Evolutionary conservation across 345 rosid species (phyloP).

Genomic region (Heritiera littoralis): DNA sequence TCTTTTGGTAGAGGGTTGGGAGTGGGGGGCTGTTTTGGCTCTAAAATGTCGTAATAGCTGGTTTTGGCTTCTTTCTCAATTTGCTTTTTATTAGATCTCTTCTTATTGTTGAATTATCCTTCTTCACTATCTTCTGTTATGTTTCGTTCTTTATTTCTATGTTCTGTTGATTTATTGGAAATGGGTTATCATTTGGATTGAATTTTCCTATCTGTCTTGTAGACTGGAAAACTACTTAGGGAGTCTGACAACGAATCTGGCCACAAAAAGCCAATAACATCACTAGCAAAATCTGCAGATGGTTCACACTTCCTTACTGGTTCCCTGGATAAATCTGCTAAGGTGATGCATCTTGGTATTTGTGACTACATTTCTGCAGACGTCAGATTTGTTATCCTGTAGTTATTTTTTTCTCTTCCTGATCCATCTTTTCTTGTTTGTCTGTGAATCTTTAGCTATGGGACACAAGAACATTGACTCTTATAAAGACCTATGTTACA

Average conservation of each 20-base stretch:
- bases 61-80: background rate
- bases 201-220: slow-evolving; percentile 18
- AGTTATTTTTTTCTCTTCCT: slow-evolving; percentile 12
- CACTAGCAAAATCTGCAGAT: slow-evolving; percentile 77
- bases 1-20: background rate
- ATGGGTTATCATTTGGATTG: background rate
- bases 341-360: slow-evolving; percentile 41
- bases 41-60: background rate
- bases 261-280: slow-evolving; percentile 81
- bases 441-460: slow-evolving; percentile 58
- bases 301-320: slow-evolving; percentile 88
- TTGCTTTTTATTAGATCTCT: background rate
- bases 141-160: background rate
- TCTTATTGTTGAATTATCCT: background rate
- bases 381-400: background rate
- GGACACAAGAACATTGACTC: slow-evolving; percentile 84
- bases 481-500: slow-evolving; percentile 80
- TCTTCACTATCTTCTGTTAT: background rate
- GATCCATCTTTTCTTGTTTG: background rate
- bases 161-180: background rate
- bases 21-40: background rate
- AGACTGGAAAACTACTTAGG: slow-evolving; percentile 86
- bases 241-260: slow-evolving; percentile 74
- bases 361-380: background rate
- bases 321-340: slow-evolving; percentile 93